Base-by-base conservation (phyloP, 2,329 filamentous ascomycete species). In the Coccinonectria pachysandricola region DNA sequence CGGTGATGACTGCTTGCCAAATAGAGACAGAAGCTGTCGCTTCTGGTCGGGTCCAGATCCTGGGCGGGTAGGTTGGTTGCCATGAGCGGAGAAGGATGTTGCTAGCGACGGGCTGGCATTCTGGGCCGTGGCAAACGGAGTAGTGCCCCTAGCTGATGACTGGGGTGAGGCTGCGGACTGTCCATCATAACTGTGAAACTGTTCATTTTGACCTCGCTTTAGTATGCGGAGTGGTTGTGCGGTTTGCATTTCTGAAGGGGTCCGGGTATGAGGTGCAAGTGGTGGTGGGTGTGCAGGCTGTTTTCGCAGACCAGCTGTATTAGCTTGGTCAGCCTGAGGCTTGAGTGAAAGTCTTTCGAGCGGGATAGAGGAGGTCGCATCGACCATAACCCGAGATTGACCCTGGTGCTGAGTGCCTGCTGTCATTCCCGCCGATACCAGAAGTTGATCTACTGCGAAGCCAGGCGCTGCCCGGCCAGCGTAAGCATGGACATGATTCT, bases 11-110 rank as follows among this genome's bases (percentile, higher is more conserved):
- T 42, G 44, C 42, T 70, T 71, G 14, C 69, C 66, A 43, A 83
- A 80, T 2, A 83, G 63, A 5, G 75, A 79, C 8, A 83, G 58
- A 57, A 68, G 12, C 34, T 51, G 43, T 30, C 44, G 37, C 32
- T 55, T 55, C 35, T 57, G 50, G 12, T 50, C 45, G 16, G 39
- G 35, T 4, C 50, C 39, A n/a, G 42, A 49, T 15, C 46, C 41
- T 3, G 46, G 34, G 7, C 43, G 40, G 20, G 37, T 33, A 24
- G 23, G 30, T 12, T 11, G 20, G 13, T 12, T 9, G 9, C 24
- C 27, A n/a, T 37, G 26, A 24, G 30, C 21, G 19, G 45, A 37
- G 12, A 39, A 39, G 12, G 37, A 34, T n/a, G 33, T 25, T 13
- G 31, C 16, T 6, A 36, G 31, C 6, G 32, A 31, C 4, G 47